These are phyloP conservation scores for Gossypium davidsonii DNA, from an alignment of 441 rosid genomes.

Conservation along the genomic window DNA sequence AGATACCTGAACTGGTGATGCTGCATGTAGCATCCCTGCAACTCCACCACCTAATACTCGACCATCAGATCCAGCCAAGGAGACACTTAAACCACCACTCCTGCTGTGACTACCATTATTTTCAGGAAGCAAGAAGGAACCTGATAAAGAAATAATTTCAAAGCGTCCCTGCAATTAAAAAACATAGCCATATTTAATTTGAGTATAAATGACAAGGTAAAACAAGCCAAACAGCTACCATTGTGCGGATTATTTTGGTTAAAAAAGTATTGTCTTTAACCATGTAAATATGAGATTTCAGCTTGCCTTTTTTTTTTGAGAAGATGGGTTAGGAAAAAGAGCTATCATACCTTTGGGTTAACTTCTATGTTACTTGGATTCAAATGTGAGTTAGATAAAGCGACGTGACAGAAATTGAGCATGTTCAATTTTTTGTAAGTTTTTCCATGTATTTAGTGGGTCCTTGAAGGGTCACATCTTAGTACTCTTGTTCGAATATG, in stretches of 20 bases:
- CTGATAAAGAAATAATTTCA: slow-evolving; percentile 84
- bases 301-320: neutral
- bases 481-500: neutral
- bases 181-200: neutral
- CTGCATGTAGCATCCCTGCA: slow-evolving; percentile 76
- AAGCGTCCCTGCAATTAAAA: slow-evolving; percentile 64
- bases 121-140: slow-evolving; percentile 61
- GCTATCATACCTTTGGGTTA: neutral
- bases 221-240: neutral
- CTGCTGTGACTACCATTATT: slow-evolving; percentile 43
- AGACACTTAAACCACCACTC: slow-evolving; percentile 58
- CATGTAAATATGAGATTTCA: no score
- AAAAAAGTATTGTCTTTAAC: no score
- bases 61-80: slow-evolving; percentile 84
- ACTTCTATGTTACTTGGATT: neutral
- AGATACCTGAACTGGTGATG: slow-evolving; percentile 78
- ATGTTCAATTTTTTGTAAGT: neutral
- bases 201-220: neutral
- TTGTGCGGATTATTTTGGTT: neutral
- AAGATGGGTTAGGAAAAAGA: neutral
- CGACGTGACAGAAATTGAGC: neutral
- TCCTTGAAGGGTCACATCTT: neutral
- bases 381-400: neutral
- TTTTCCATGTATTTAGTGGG: neutral
- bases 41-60: slow-evolving; percentile 85